phyloP scores from a whole-genome alignment of 2,329 filamentous ascomycete species.

The Aspergillus pseudoviridinutans region DNA sequence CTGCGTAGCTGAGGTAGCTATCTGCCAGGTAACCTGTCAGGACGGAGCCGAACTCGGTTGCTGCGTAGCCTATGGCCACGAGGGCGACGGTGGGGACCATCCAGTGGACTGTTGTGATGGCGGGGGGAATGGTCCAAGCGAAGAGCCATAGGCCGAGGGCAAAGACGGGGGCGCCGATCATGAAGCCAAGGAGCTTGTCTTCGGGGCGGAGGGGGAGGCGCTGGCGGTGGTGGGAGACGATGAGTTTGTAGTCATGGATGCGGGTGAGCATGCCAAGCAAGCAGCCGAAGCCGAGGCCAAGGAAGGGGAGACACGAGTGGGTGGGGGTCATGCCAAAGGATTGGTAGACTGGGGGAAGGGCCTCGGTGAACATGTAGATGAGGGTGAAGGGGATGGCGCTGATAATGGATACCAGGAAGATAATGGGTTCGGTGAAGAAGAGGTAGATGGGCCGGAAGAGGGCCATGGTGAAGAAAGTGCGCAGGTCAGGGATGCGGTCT shows the following conservation, averaged over 20 bases:
- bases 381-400: slow-evolving; percentile 40
- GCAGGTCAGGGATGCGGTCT: slow-evolving; percentile 34
- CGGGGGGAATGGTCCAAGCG: slow-evolving; percentile 46
- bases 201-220: slow-evolving; percentile 36
- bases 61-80: slow-evolving; percentile 44
- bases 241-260: slow-evolving; percentile 38
- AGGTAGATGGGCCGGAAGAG: slow-evolving; percentile 40
- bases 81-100: slow-evolving; percentile 41
- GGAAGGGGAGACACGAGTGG: slow-evolving; percentile 38
- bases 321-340: slow-evolving; percentile 31
- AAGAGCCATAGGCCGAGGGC: slow-evolving; percentile 48
- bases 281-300: slow-evolving; percentile 40
- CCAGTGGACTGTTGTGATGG: slow-evolving; percentile 31
- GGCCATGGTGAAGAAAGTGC: slow-evolving; percentile 32
- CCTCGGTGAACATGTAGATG: slow-evolving; percentile 49
- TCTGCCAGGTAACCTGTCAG: slow-evolving; percentile 45
- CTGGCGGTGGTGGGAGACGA: slow-evolving; percentile 19
- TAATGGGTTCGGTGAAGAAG: slow-evolving; percentile 45
- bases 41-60: slow-evolving; percentile 45
- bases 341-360: slow-evolving; percentile 38
- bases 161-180: slow-evolving; percentile 43
- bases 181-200: slow-evolving; percentile 47
- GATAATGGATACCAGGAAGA: slow-evolving; percentile 41
- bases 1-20: slow-evolving; percentile 43
- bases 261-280: slow-evolving; percentile 42